Percentiles rank a stretch among this genome's conserved stretches.
phyloP scores from a whole-genome alignment of 139 green algal genomes.

The Chlamydomonas sp. region DNA sequence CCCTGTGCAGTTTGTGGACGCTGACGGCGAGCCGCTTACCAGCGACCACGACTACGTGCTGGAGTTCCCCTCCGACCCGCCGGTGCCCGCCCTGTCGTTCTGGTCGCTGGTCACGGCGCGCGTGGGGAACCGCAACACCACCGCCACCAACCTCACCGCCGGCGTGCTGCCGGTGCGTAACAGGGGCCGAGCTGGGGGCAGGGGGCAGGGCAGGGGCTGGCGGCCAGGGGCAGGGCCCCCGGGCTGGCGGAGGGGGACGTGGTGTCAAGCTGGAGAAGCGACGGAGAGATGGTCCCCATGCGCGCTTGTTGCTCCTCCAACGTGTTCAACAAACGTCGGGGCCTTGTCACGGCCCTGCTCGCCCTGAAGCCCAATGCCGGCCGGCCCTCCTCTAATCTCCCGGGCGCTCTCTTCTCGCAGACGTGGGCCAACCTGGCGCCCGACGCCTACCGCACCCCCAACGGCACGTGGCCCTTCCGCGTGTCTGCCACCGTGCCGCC shows the following conservation, averaged over 20 bases:
- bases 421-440: neutral
- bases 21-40: neutral
- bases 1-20: neutral
- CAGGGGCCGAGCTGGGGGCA: neutral
- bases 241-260: neutral
- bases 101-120: neutral
- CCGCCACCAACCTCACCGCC: too few relatives aligned
- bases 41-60: neutral
- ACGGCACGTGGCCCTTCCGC: constrained; percentile 1
- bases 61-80: neutral
- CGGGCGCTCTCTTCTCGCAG: neutral
- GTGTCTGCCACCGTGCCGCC: neutral
- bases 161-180: neutral
- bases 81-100: neutral
- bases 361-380: neutral
- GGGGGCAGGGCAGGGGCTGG: too few relatives aligned
- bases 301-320: too few relatives aligned
- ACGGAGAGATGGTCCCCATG: neutral
- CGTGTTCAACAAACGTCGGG: neutral
- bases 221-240: neutral
- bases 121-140: neutral
- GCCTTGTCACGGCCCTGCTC: neutral
- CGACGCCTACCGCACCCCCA: neutral
- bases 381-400: neutral
- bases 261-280: neutral